phyloP scores from a whole-genome alignment of 805 yeast species.

The Barnettozyma salicaria region DNA sequence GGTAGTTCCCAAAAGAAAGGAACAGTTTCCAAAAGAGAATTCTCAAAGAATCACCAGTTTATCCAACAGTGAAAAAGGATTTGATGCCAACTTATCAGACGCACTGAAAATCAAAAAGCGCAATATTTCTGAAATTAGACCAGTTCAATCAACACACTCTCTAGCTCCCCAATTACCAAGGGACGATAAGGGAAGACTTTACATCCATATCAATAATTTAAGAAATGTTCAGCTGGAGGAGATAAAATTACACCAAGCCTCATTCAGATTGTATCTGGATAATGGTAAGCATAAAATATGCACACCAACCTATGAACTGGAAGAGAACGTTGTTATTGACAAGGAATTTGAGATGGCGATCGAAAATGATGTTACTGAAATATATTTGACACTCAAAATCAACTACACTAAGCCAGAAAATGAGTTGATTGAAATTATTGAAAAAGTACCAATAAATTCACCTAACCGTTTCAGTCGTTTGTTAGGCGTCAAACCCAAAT shows the following conservation, averaged over 20 bases:
- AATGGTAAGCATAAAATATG: constrained; percentile 77
- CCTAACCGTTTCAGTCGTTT: constrained; percentile 38
- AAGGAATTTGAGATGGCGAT: constrained; percentile 80
- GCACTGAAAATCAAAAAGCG: constrained; percentile 6
- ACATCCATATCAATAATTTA: constrained; percentile 42
- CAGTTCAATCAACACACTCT: constrained; percentile 4
- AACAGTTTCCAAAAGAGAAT: not conserved
- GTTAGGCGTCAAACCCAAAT: constrained; percentile 36
- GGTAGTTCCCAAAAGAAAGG: constrained; percentile 8
- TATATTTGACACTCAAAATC: constrained; percentile 70
- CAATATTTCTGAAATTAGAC: constrained; percentile 3
- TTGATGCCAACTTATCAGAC: constrained; percentile 3
- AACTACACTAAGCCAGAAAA: constrained; percentile 42
- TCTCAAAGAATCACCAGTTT: constrained; percentile 10
- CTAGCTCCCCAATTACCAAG: constrained; percentile 28
- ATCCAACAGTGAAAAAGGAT: constrained; percentile 10
- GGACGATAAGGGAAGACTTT: constrained; percentile 37
- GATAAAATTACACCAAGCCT: constrained; percentile 36
- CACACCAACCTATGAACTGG: constrained; percentile 43
- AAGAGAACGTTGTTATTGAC: constrained; percentile 35
- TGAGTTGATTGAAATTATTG: constrained; percentile 53
- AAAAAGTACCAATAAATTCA: constrained; percentile 44
- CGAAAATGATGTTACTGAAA: constrained; percentile 46
- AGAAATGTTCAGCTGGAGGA: constrained; percentile 42
- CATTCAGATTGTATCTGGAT: constrained; percentile 47